These are phyloP conservation scores for Pichia californica DNA, from an alignment of 805 yeast genomes.

Conservation along the genomic window DNA sequence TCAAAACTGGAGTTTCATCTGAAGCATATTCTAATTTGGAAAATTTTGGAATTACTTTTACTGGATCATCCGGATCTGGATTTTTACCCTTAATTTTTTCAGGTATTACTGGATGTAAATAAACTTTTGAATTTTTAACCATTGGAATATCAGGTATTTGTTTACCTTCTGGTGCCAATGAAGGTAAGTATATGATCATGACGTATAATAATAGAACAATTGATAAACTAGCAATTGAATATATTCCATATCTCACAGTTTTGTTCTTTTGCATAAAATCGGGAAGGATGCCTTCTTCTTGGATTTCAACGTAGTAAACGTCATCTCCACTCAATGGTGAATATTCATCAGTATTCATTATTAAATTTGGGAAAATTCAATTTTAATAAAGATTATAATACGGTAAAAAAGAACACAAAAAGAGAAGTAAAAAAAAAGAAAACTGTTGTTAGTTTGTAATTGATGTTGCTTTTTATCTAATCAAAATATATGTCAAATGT, in stretches of 20 bases:
- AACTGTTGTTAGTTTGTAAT: too few species aligned
- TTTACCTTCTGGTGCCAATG: conserved; percentile 28
- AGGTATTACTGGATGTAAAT: conserved; percentile 27
- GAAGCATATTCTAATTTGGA: conserved; percentile 16
- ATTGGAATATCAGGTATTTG: conserved; percentile 21
- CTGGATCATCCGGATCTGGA: conserved; percentile 22
- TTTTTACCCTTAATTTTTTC: conserved; percentile 7
- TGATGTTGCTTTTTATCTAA: too few species aligned
- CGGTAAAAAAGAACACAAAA: too few species aligned
- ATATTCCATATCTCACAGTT: conserved; percentile 9
- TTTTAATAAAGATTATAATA: too few species aligned
- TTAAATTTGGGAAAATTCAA: too few species aligned
- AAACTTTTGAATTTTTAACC: conserved; percentile 18
- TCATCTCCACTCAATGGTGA: not conserved
- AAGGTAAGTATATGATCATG: conserved; percentile 26
- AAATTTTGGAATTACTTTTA: conserved; percentile 23
- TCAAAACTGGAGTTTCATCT: conserved; percentile 14
- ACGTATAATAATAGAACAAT: conserved; percentile 22
- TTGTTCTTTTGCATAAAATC: conserved; percentile 8
- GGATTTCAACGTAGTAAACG: conserved; percentile 10
- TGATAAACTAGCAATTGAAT: conserved; percentile 2
- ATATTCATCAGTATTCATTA: too few species aligned
- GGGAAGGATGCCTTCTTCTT: conserved; percentile 15
- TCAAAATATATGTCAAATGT: too few species aligned
- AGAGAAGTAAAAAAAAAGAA: too few species aligned